A percentile compares a stretch with the other conserved stretches of the same genome.
These are phyloP conservation scores for Metschnikowia lunata DNA, from an alignment of 805 yeast genomes.

Conservation along the genomic window DNA sequence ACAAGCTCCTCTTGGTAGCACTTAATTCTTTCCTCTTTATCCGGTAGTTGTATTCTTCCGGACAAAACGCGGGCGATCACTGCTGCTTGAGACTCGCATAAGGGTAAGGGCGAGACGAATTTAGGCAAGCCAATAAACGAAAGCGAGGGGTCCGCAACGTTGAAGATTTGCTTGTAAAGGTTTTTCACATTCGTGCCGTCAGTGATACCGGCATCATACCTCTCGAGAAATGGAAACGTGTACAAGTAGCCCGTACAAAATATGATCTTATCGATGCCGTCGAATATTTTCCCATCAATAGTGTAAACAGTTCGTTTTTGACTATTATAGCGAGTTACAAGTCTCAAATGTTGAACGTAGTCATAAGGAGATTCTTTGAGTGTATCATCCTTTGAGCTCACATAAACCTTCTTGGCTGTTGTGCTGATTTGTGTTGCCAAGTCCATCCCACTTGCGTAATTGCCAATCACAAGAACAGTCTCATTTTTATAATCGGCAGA, in stretches of 20 bases:
- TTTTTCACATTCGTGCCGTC: conserved; percentile 12
- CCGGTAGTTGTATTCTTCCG: conserved; percentile 13
- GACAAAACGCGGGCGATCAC: conserved; percentile 17
- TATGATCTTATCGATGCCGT: conserved; percentile 14
- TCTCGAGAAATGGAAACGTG: conserved; percentile 15
- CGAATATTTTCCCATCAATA: conserved; percentile 6
- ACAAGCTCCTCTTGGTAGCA: conserved; percentile 11
- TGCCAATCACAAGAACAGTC: conserved; percentile 65
- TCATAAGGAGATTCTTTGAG: conserved; percentile 7
- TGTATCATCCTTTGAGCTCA: conserved; percentile 12
- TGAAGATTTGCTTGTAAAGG: conserved; percentile 15
- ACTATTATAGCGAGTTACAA: conserved; percentile 11
- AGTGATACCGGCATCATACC: conserved; percentile 9
- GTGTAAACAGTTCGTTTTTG: conserved; percentile 7
- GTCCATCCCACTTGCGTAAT: conserved; percentile 75
- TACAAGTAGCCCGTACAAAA: conserved; percentile 20
- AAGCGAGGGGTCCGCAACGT: conserved; percentile 16
- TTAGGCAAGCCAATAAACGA: conserved; percentile 15
- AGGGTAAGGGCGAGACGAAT: conserved; percentile 16
- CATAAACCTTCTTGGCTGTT: conserved; percentile 15
- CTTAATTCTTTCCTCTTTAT: conserved; percentile 3
- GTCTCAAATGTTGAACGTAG: conserved; percentile 7
- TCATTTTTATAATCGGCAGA: conserved; percentile 21
- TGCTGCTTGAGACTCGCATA: conserved; percentile 18
- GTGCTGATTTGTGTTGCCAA: conserved; percentile 57